Evolutionary conservation across 2,329 filamentous ascomycete genomes (phyloP), one percentile per base, ranked within the genome.

Genomic region (Xylariomycetidae sp.): DNA sequence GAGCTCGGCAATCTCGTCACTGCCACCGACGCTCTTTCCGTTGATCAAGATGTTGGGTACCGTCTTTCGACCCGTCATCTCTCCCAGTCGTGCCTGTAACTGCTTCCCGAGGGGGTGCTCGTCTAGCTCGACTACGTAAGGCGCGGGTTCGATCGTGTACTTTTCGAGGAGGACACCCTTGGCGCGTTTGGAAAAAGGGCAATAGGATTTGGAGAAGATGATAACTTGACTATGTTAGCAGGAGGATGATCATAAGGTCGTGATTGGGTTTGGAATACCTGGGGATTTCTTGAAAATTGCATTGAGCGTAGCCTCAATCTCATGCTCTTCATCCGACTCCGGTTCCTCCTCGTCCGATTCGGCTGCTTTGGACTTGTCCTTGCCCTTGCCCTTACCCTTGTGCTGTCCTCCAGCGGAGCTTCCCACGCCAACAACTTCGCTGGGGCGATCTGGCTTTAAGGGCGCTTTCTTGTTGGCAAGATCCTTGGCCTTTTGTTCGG

Each of bases 191-290:
- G 88, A 96, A 64, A 77, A 82, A 1, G 85, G 88, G 61, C 92
- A 98, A 64, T 90, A 95, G 2, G 85, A 78, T 63, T 98, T 97
- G 44, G 88, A 95, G 67, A 97, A 97, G 50, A 98, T 87, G 57
- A 96, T 85, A 40, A 97, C 88, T 92, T 50, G 20, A 25, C 6
- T 18, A 16, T 27, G 31, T 42, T 17, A 40, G 38, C 25, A 27
- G 28, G 19, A 14, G 13, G 5, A 20, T 13, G 18, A n/a, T 25
- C 10, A 9, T 11, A 19, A 36, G 10, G 9, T 6, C 26, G 25
- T n/a, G 16, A 27, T n/a, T n/a, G 15, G 33, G 15, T 16, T 19
- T n/a, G 17, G 22, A 76, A 47, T 76, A 94, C 88, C 82, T 12
- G 90, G 88, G 3, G 86, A 80, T 54, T 80, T 83, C 66, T 89